phyloP scores from a whole-genome alignment of 2,329 filamentous ascomycete species.

The Falciphora oryzae region DNA sequence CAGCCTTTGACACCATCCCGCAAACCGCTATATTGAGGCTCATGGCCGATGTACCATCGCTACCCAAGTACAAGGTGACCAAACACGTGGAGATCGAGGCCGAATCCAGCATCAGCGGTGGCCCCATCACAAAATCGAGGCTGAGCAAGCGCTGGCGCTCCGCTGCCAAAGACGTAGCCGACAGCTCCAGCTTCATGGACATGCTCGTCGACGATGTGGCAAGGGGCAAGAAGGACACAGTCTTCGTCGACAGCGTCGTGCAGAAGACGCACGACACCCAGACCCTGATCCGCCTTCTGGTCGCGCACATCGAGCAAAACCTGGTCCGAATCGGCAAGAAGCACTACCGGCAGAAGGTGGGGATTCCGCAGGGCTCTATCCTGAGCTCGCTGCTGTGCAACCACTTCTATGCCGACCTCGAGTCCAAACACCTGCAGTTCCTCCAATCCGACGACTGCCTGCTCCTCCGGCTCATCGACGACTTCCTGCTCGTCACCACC shows the following conservation, averaged over 20 bases:
- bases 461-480: slow-evolving; percentile 79
- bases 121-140: slow-evolving; percentile 30
- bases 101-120: slow-evolving; percentile 22
- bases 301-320: slow-evolving; percentile 77
- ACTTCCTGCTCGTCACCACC: slow-evolving; percentile 84
- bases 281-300: slow-evolving; percentile 62
- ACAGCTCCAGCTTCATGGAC: slow-evolving; percentile 38
- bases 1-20: slow-evolving; percentile 93
- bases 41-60: slow-evolving; percentile 49
- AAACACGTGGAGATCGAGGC: slow-evolving; percentile 70
- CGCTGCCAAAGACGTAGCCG: slow-evolving; percentile 38
- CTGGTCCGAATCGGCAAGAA: slow-evolving; percentile 84
- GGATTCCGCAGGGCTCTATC: slow-evolving; percentile 91
- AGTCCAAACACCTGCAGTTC: slow-evolving; percentile 64
- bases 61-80: slow-evolving; percentile 61
- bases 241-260: slow-evolving; percentile 69
- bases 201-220: slow-evolving; percentile 35
- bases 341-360: slow-evolving; percentile 78
- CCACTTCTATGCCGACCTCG: slow-evolving; percentile 90
- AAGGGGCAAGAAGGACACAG: slow-evolving; percentile 53
- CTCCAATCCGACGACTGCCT: slow-evolving; percentile 53
- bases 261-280: slow-evolving; percentile 51
- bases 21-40: slow-evolving; percentile 67
- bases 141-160: slow-evolving; percentile 52
- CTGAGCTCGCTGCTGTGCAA: slow-evolving; percentile 85